Evolutionary conservation across 2,329 filamentous ascomycete genomes (phyloP).

Genomic region (Claviceps humidiphila): DNA sequence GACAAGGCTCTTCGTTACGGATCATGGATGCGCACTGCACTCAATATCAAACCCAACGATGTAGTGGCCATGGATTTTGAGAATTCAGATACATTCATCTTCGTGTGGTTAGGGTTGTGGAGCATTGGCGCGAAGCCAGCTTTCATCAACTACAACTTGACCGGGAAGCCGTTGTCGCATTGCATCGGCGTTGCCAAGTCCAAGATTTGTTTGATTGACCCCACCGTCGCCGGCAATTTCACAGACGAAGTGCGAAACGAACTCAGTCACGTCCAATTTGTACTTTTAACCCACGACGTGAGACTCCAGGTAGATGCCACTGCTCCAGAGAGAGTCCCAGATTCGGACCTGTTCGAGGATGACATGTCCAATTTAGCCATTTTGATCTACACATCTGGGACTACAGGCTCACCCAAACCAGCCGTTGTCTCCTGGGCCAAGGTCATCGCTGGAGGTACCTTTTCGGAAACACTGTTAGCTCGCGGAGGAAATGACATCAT

Average conservation of each 20-base stretch:
- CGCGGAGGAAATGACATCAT: conserved; percentile 53
- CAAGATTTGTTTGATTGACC: conserved; percentile 57
- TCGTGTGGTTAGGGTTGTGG: conserved; percentile 68
- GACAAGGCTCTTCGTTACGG: conserved; percentile 59
- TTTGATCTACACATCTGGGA: conserved; percentile 77
- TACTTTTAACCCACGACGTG: conserved; percentile 46
- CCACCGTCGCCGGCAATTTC: conserved; percentile 39
- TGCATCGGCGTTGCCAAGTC: conserved; percentile 58
- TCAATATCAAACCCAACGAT: conserved; percentile 54
- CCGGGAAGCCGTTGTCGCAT: conserved; percentile 57
- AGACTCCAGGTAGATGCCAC: conserved; percentile 40
- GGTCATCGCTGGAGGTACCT: conserved; percentile 32
- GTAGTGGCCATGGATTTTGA: conserved; percentile 71
- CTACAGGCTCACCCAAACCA: conserved; percentile 71
- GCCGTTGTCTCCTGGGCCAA: conserved; percentile 66
- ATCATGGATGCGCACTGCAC: conserved; percentile 54
- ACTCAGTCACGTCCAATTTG: conserved; percentile 39
- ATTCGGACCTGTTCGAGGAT: conserved; percentile 39
- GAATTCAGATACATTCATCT: conserved; percentile 68
- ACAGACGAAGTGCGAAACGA: conserved; percentile 42
- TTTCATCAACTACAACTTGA: conserved; percentile 79
- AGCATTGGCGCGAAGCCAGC: conserved; percentile 70
- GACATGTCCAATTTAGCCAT: conserved; percentile 46
- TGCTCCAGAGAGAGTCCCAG: conserved; percentile 41
- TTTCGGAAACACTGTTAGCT: conserved; percentile 33